phyloP scores from a whole-genome alignment of 2,329 filamentous ascomycete genomes.

The Fusarium buharicum region DNA sequence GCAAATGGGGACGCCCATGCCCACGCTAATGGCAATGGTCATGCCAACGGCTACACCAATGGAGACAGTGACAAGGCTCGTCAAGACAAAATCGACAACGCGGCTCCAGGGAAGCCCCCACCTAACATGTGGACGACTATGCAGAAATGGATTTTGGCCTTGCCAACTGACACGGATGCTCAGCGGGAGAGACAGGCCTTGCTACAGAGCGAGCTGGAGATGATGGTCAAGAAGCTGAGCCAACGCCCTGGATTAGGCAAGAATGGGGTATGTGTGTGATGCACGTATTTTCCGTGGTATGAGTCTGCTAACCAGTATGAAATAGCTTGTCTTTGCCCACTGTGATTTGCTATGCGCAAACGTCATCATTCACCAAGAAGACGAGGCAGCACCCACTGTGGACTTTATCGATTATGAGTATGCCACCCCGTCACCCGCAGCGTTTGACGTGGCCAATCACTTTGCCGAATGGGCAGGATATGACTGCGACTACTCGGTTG shows the following conservation, averaged over 20 bases:
- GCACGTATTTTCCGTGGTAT: not conserved
- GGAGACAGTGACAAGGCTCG: slow-evolving; percentile 44
- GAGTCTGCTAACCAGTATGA: slow-evolving; percentile 26
- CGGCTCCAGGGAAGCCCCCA: slow-evolving; percentile 74
- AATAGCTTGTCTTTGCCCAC: slow-evolving; percentile 87
- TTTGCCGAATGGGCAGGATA: slow-evolving; percentile 99
- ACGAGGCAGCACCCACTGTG: slow-evolving; percentile 54
- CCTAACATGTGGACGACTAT: slow-evolving; percentile 95
- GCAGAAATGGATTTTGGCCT: slow-evolving; percentile 92
- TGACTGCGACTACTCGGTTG: slow-evolving; percentile 86
- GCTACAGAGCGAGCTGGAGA: slow-evolving; percentile 79
- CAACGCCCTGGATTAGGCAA: slow-evolving; percentile 79
- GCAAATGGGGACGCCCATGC: slow-evolving; percentile 24
- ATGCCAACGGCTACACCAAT: slow-evolving; percentile 42
- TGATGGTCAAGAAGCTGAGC: slow-evolving; percentile 76
- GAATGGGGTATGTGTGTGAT: slow-evolving; percentile 71
- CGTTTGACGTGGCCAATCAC: slow-evolving; percentile 97
- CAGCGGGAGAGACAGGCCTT: slow-evolving; percentile 73
- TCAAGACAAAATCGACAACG: slow-evolving; percentile 58
- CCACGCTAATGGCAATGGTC: slow-evolving; percentile 52
- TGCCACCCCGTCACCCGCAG: slow-evolving; percentile 90
- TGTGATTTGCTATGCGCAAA: slow-evolving; percentile 97
- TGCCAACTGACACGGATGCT: slow-evolving; percentile 77
- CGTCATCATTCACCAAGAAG: slow-evolving; percentile 77
- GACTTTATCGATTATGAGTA: slow-evolving; percentile 99